These are phyloP conservation scores for Breynia disticha DNA, from an alignment of 441 rosid species.

Conservation along the genomic window DNA sequence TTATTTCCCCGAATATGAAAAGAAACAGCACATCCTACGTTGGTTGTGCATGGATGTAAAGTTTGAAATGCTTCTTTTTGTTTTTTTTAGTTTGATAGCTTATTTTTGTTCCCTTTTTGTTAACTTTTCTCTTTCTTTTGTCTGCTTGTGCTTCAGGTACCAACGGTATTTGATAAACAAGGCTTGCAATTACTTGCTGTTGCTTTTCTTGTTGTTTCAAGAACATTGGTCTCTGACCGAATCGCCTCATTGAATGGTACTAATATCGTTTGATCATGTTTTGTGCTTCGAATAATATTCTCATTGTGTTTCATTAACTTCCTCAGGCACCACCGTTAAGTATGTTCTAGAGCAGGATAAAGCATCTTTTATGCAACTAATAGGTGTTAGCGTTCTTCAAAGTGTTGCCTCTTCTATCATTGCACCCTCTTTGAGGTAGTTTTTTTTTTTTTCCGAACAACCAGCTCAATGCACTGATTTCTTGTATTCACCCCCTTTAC, in stretches of 20 bases:
- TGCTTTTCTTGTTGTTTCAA: conserved; percentile 78
- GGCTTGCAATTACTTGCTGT: conserved; percentile 86
- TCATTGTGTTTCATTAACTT: conserved; percentile 10
- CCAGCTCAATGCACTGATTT: conserved; percentile 9
- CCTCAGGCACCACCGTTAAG: conserved; percentile 92
- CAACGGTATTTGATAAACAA: conserved; percentile 83
- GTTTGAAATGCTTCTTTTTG: too few relatives aligned
- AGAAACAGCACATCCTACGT: too few relatives aligned
- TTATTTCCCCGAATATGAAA: too few relatives aligned
- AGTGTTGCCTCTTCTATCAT: conserved; percentile 90
- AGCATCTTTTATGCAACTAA: conserved; percentile 68
- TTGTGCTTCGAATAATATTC: conserved; percentile 11
- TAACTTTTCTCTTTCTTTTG: not conserved
- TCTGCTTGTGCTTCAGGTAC: conserved; percentile 51
- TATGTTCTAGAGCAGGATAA: conserved; percentile 94
- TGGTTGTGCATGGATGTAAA: too few relatives aligned
- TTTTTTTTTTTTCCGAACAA: too few relatives aligned
- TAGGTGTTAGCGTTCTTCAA: conserved; percentile 88
- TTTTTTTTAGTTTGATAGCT: not conserved
- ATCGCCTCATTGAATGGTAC: conserved; percentile 95
- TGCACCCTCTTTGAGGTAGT: conserved; percentile 90
- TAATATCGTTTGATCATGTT: conserved; percentile 1
- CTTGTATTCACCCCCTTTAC: conserved; percentile 4
- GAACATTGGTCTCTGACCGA: conserved; percentile 95
- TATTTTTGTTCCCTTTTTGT: not conserved